Base-by-base conservation (phyloP, 2,329 filamentous ascomycete genomes). In the Didymella exigua region DNA sequence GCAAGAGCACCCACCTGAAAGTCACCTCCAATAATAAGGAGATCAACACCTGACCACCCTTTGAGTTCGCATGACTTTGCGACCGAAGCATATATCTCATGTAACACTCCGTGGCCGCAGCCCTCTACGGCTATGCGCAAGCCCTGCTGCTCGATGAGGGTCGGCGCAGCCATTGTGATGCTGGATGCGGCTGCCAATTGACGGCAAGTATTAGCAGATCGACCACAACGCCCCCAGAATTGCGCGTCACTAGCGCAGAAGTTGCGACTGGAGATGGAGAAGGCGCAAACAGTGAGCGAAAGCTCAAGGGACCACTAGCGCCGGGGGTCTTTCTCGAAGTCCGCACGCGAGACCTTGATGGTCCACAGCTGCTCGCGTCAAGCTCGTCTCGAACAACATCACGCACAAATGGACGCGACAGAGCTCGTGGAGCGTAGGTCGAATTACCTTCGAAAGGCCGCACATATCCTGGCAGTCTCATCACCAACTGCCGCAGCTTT, bases 21-120 rank as follows among this genome's bases (percentile, higher is more conserved):
- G 72, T 99, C 95, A 24, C 95, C 95, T 51, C 93, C 91, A 66
- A 99, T 96, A 68, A 99, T 96, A 63, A 99, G 78, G 10, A 97
- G 77, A 73, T 99, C 95, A 26, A 98, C 86, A 29, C 84, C 85
- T 61, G 89, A 81, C 93, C 93, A 97, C 21, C 84, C 84, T 65
- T 89, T 89, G 40, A 83, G 79, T 61, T 85, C 79, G 74, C 88
- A 90, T 9, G 91, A 83, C 60, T 84, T 81, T 34, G 83, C 79
- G 23, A 96, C 85, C 1, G 90, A 88, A 1, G 89, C 85, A 75
- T 98, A 99, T 65, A 99, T 98, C 53, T 91, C 89, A 72, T 98
- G 85, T 47, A 99, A 85, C 0, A 88, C 91, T 60, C 95, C 95
- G 77, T 99, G 95, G 54, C 93, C 93, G 72, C 93, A 96, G 66